These are phyloP conservation scores for Dacryopinax primogenitus DNA, from an alignment of 768 basidiomycete genomes.

Conservation along the genomic window DNA sequence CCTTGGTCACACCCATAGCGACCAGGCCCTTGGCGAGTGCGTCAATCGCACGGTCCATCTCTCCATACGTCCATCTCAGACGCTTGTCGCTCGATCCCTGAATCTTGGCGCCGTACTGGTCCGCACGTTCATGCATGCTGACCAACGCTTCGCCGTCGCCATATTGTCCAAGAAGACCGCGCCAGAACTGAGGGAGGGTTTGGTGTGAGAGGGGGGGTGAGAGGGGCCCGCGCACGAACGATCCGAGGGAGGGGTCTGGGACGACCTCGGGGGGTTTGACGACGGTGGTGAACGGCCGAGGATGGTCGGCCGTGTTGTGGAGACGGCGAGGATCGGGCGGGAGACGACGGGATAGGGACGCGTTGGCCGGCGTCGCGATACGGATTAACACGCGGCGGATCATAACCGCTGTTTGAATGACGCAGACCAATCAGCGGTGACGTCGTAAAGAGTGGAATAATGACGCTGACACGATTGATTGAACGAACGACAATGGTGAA, in stretches of 20 bases:
- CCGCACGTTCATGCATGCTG: neutral
- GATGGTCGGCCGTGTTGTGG: neutral
- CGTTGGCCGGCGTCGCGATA: neutral
- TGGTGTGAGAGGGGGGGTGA: neutral
- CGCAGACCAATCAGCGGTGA: neutral
- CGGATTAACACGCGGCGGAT: neutral
- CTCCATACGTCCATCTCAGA: slow-evolving; percentile 61
- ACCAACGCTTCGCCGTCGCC: neutral
- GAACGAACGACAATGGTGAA: too few species aligned
- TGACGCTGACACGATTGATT: too few species aligned
- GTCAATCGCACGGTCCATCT: slow-evolving; percentile 52
- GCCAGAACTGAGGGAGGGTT: slow-evolving; percentile 4
- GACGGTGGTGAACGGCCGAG: slow-evolving; percentile 6
- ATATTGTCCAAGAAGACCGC: neutral
- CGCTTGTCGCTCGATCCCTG: slow-evolving; percentile 25
- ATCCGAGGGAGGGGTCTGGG: neutral
- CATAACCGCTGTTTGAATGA: neutral
- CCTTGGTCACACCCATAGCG: slow-evolving; percentile 53
- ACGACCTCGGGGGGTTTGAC: neutral
- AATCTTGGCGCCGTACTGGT: neutral
- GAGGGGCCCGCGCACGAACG: slow-evolving; percentile 1
- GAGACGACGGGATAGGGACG: neutral
- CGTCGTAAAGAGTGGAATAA: neutral
- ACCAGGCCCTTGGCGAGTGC: slow-evolving; percentile 61
- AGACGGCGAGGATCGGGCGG: slow-evolving; percentile 8